These are phyloP conservation scores for Malus hybrid DNA, from an alignment of 331 rosid species.

Conservation along the genomic window DNA sequence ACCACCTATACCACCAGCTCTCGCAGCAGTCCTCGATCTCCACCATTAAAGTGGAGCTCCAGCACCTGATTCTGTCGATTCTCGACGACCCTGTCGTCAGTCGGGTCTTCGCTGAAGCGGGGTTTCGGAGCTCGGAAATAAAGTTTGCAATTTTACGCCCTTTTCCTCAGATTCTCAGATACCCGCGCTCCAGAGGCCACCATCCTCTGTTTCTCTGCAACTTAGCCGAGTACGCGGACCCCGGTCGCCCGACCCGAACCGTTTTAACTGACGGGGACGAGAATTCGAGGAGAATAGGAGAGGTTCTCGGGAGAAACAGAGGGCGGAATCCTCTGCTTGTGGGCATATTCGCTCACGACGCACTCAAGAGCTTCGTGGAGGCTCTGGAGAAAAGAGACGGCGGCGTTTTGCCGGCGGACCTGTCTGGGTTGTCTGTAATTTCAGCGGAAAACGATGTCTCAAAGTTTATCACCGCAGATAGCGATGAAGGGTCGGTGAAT, in stretches of 20 bases:
- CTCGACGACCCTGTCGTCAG: slow-evolving; percentile 97
- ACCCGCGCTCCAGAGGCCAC: slow-evolving; percentile 48
- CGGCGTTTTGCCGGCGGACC: slow-evolving; percentile 46
- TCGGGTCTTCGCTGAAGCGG: slow-evolving; percentile 88
- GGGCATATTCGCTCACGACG: slow-evolving; percentile 62
- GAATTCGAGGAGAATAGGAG: slow-evolving; percentile 60
- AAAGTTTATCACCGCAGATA: slow-evolving; percentile 23
- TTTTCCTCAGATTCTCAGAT: slow-evolving; percentile 48
- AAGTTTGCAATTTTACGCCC: slow-evolving; percentile 79
- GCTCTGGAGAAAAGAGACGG: slow-evolving; percentile 44
- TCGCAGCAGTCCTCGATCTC: slow-evolving; percentile 66
- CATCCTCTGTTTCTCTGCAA: slow-evolving; percentile 71
- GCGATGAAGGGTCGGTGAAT: slow-evolving; percentile 21
- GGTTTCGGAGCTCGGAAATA: slow-evolving; percentile 94
- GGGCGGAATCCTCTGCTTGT: slow-evolving; percentile 78
- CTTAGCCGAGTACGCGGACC: slow-evolving; percentile 35
- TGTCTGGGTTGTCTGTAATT: slow-evolving; percentile 42
- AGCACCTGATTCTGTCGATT: slow-evolving; percentile 67
- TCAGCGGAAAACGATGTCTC: slow-evolving; percentile 45
- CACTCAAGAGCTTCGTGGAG: slow-evolving; percentile 41
- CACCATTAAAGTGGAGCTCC: slow-evolving; percentile 75
- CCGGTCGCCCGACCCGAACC: slow-evolving; percentile 29
- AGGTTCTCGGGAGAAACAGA: slow-evolving; percentile 42
- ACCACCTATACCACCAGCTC: slow-evolving; percentile 55
- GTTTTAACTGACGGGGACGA: slow-evolving; percentile 28